Base-by-base conservation (phyloP, 306 rosid genomes). In the Begonia peltatifolia region DNA sequence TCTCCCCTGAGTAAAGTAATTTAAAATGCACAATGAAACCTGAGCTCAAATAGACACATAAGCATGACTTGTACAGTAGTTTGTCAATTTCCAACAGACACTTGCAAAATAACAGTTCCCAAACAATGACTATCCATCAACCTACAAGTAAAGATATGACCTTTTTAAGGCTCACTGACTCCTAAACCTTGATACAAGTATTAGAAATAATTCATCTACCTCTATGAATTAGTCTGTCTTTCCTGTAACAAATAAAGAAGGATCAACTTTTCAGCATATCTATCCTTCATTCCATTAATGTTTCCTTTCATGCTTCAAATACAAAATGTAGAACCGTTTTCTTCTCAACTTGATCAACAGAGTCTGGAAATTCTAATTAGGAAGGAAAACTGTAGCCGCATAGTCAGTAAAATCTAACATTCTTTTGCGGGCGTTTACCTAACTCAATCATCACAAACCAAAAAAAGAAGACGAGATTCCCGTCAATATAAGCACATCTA, bases 1-100 rank as follows among this genome's bases (percentile, higher is more conserved):
- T n/a, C 61, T 68, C 62, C 71, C 86, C 99, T 86, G 76, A 51
- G 42, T 36, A 49, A 54, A 51, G 6, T 56, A 23, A 42, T 52
- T 51, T 64, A 30, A 52, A 66, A 73, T 46, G 12, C 1, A 41
- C 13, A 14, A 52, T 2, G 35, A 49, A 57, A 52, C 53, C 3
- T 30, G 61, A 38, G 11, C 55, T 15, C 46, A 42, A 54, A 41
- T 13, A 23, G 3, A 46, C 25, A 56, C 47, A 59, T 65, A 69
- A 53, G 44, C 9, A 36, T 30, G 38, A 30, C 38, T 30, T 30
- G 38, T 30, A 30, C 5, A 5, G 9, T 4, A 5, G 38, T 30
- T 30, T 30, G 38, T 30, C 38, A 30, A 30, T 30, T 5, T 30
- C 38, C 38, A 30, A 30, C 38, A 30, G 1, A 30, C 38, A 30